Evolutionary conservation across 2,329 filamentous ascomycete species (phyloP).

Genomic region (Trichophyton benhamiae): DNA sequence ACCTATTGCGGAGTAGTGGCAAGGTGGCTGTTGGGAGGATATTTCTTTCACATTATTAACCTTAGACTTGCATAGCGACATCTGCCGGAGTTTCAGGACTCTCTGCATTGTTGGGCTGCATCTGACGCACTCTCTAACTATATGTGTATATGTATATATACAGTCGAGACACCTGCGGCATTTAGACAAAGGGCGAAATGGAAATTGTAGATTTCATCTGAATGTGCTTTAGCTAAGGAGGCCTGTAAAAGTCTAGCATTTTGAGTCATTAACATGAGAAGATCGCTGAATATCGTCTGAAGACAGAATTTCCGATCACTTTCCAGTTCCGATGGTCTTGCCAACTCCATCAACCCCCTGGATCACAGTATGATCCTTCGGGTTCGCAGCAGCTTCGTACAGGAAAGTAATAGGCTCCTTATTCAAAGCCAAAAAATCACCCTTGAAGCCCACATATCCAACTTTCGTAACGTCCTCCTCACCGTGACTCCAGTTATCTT

Average conservation of each 20-base stretch:
- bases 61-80: constrained; percentile 2
- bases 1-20: constrained; percentile 17
- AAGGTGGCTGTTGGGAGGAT: constrained; percentile 8
- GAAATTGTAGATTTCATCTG: too few species aligned
- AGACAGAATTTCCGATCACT: neutral
- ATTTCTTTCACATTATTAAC: neutral
- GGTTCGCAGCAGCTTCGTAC: constrained; percentile 90
- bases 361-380: constrained; percentile 58
- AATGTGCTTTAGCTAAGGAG: too few species aligned
- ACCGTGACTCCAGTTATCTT: constrained; percentile 74
- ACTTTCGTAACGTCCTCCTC: constrained; percentile 70
- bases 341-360: constrained; percentile 31
- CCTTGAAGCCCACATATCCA: constrained; percentile 81
- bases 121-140: neutral
- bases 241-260: too few species aligned
- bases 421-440: constrained; percentile 80
- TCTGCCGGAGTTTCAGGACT: neutral
- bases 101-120: neutral
- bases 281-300: neutral
- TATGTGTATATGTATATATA: neutral
- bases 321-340: constrained; percentile 27
- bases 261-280: too few species aligned
- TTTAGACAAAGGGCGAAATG: too few species aligned
- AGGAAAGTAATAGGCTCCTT: constrained; percentile 72
- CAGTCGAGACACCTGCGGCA: too few species aligned